Evolutionary conservation across 495 filamentous ascomycete species (phyloP), one percentile per base, ranked within the genome.

Genomic region (Podospora appendiculata): DNA sequence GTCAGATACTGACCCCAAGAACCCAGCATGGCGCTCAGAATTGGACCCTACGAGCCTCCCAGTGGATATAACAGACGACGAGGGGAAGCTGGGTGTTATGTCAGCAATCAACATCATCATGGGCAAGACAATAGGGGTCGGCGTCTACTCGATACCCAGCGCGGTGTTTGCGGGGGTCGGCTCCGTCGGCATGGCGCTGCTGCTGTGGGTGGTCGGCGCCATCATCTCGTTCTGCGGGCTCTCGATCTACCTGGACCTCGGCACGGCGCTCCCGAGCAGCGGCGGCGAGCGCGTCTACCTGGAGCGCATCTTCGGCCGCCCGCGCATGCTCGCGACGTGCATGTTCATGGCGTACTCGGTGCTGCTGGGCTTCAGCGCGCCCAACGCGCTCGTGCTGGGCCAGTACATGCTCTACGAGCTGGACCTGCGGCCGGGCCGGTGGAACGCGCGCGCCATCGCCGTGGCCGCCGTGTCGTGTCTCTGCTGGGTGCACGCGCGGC

Each of bases 311-410:
- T 83, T 76, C 64, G 70, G 70, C n/a, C 79, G 76, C 44, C 82
- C 84, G 8, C 74, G 70, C 43, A 80, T 81, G 68, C 69, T 86
- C 4, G 79, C 77, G 7, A 83, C 79, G 0, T 79, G 76, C 55
- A 76, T 84, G 63, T 82, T 79, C 58, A 75, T 76, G 43, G 70
- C 79, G 5, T 81, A 82, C 52, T 77, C 81, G 41, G 72, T 84
- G 38, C 60, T 79, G 8, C 66, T 81, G 12, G 72, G 72, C 4
- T 75, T 74, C 57, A 71, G 69, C 12, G 75, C 81, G 2, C 77
- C 75, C 4, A 88, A 87, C 64, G 80, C 79, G 40, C 77, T 87
- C 45, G 78, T 84, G 6, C 84, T 88, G 33, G 84, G 83, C 46
- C 69, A 81, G 53, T 87, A 87, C 53, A 76, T 82, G 32, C 77